Evolutionary conservation across 768 basidiomycete species (phyloP).

Genomic region (Xerocomus brunneocitrinus): DNA sequence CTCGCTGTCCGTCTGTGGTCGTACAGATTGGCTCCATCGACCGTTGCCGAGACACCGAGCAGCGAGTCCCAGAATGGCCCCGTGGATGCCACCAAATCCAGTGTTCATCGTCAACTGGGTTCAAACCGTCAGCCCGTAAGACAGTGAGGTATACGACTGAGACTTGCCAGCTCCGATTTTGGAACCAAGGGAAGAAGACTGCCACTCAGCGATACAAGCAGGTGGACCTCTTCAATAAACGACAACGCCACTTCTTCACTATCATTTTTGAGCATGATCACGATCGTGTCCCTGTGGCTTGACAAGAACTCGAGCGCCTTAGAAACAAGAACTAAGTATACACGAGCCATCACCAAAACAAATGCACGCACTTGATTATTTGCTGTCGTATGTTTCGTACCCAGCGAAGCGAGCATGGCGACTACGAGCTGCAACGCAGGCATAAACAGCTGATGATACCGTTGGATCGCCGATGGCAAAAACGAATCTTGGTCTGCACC

Average conservation of each 20-base stretch:
- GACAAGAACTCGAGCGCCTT: constrained; percentile 80
- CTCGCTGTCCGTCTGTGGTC: constrained; percentile 66
- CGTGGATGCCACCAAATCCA: constrained; percentile 83
- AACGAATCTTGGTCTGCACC: constrained; percentile 75
- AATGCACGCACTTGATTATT: constrained; percentile 56
- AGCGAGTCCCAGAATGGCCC: constrained; percentile 69
- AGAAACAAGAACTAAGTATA: neutral
- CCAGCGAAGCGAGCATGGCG: constrained; percentile 73
- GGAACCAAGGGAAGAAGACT: constrained; percentile 68
- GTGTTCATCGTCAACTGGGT: constrained; percentile 55
- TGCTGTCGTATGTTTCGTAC: constrained; percentile 60
- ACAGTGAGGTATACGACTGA: neutral
- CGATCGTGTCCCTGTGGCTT: constrained; percentile 77
- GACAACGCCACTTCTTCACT: constrained; percentile 56
- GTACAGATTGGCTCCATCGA: constrained; percentile 52
- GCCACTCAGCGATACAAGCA: constrained; percentile 70
- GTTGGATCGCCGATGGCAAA: constrained; percentile 78
- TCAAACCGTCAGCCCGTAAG: neutral
- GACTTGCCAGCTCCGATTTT: constrained; percentile 71
- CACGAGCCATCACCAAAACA: neutral
- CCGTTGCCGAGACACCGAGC: constrained; percentile 63
- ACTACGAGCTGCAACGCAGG: constrained; percentile 81
- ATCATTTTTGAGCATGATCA: constrained; percentile 77
- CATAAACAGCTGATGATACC: constrained; percentile 89
- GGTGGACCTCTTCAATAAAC: constrained; percentile 72